Evolutionary conservation across 495 filamentous ascomycete genomes (phyloP), one percentile per base, ranked within the genome.

Genomic region (Lindgomyces ingoldianus): DNA sequence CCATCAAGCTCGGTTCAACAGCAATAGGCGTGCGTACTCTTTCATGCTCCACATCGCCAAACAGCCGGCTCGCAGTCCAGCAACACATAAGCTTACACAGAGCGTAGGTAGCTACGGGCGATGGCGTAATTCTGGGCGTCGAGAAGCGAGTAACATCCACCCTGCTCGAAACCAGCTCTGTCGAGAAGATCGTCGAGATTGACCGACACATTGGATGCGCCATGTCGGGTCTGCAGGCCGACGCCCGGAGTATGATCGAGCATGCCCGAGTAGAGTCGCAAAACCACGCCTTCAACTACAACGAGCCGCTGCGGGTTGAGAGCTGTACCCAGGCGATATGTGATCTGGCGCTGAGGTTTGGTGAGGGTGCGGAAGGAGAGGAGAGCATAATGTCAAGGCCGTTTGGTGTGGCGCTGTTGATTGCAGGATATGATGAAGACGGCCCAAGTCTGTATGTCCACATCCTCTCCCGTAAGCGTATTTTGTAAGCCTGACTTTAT

Each of bases 151-250:
- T 98, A 68, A 98, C 94, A 65, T 96, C 91, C 54, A 91, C 91
- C 24, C 90, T 98, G 36, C 90, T 98, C 69, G 94, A 98, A 77
- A 93, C 94, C 21, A 93, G 89, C 24, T 96, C 91, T 39, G 94
- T 98, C 70, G 94, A 98, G 78, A 98, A 98, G 83, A 98, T 98
- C 68, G 94, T 98, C 73, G 93, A 98, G 75, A 97, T 98, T 79
- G 94, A 98, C 81, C 85, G 88, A 66, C 94, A 98, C 81, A 96
- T 98, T 70, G 94, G 94, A 52, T 98, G 94, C 80, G 95, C 94
- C 77, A 98, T 98, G 95, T 91, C 87, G 59, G 94, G 94, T 19
- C 83, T 98, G 61, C 94, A 98, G 79, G 94, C 94, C 64, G 94
- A 98, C 79, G 94, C 94, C 41, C 87, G 94, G 50, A 90, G 87